phyloP scores from a whole-genome alignment of 306 rosid genomes.

The Quercus berberidifolia region DNA sequence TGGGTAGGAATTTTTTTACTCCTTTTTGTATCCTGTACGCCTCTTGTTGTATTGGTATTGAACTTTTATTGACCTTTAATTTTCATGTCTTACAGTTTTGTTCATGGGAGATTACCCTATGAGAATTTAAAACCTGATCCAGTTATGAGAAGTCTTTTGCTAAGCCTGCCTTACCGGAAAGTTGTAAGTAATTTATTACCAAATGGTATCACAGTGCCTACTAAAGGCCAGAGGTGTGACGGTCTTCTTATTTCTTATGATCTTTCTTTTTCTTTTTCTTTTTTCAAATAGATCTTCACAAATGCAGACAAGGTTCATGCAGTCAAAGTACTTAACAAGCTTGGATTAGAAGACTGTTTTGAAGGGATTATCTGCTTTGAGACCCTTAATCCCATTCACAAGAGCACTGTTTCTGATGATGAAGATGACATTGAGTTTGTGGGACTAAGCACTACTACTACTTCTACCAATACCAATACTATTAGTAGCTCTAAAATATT shows the following conservation, averaged over 20 bases:
- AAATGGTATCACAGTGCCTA: neutral
- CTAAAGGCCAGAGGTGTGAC: neutral
- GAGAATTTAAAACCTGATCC: conserved; percentile 86
- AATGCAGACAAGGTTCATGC: conserved; percentile 87
- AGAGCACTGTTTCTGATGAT: conserved; percentile 53
- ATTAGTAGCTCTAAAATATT: conserved; percentile 41
- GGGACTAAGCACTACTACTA: conserved; percentile 27
- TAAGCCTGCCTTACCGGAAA: conserved; percentile 73
- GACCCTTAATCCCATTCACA: conserved; percentile 76
- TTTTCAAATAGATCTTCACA: conserved; percentile 70
- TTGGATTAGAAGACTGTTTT: conserved; percentile 89
- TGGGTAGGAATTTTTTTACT: conserved; percentile 34
- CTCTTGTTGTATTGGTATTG: neutral
- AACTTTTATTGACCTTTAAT: neutral
- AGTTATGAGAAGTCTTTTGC: conserved; percentile 66
- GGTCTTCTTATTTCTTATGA: conserved; percentile 1
- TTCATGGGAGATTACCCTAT: conserved; percentile 93
- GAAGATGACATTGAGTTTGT: conserved; percentile 73
- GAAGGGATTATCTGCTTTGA: conserved; percentile 95
- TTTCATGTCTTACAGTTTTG: conserved; percentile 46
- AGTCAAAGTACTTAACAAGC: conserved; percentile 64
- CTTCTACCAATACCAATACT: conserved; percentile 13
- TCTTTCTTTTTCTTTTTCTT: neutral
- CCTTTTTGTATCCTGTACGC: neutral
- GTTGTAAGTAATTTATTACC: conserved; percentile 47